phyloP scores from a whole-genome alignment of 768 basidiomycete genomes.

The Ramaria rubella region DNA sequence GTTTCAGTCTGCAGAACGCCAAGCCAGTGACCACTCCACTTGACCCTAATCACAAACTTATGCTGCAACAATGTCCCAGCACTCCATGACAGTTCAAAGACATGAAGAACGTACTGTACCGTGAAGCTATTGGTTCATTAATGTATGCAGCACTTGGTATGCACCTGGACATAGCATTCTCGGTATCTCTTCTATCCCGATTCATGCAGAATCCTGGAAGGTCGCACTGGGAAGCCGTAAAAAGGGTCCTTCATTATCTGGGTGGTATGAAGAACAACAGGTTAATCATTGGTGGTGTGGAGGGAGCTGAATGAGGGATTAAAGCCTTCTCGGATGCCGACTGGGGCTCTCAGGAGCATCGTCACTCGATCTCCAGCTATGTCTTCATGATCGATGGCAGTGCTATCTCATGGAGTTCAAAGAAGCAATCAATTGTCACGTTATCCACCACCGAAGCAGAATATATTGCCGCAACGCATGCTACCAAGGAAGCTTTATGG shows the following conservation, averaged over 20 bases:
- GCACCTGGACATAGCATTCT: background rate
- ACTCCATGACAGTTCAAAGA: background rate
- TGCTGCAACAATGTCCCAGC: background rate
- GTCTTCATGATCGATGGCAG: too few species aligned
- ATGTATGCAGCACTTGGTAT: background rate
- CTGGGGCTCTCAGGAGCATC: slow-evolving; percentile 17
- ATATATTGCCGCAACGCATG: too few species aligned
- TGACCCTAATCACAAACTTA: background rate
- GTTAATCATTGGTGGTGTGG: slow-evolving; percentile 15
- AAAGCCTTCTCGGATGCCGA: slow-evolving; percentile 23
- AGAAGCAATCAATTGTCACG: too few species aligned
- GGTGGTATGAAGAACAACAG: slow-evolving; percentile 16
- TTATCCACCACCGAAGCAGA: too few species aligned
- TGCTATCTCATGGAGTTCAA: too few species aligned
- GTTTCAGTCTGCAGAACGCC: background rate
- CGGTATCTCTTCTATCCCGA: slow-evolving; percentile 12
- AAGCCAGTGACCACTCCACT: background rate
- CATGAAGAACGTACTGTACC: too few species aligned
- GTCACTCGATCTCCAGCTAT: too few species aligned
- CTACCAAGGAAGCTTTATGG: slow-evolving; percentile 13
- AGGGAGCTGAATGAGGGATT: slow-evolving; percentile 1
- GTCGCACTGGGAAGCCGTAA: too few species aligned
- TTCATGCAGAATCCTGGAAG: too few species aligned
- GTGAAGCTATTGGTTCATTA: too few species aligned
- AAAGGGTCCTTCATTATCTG: too few species aligned